Evolutionary conservation across 331 rosid genomes (phyloP), one percentile per base, ranked within the genome.

Genomic region (Stylosanthes scabra): DNA sequence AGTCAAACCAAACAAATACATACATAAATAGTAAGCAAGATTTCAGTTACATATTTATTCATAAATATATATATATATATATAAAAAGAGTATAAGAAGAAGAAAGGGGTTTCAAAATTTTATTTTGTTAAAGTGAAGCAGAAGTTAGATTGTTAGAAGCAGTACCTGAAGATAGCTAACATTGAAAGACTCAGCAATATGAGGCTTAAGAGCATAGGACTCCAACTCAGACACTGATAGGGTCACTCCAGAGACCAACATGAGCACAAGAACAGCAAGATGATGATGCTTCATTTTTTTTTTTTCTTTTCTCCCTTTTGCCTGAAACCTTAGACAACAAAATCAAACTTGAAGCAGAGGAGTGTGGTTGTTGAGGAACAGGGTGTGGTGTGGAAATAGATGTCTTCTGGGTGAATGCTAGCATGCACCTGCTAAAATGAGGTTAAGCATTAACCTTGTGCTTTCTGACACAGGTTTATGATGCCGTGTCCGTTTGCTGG

Each of bases 151-250:
- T 5, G 37, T 31, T 31, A 34, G 39, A 34, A 49, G 40, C 14
- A 49, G 63, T 50, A 84, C 97, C 96, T 81, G 90, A 62, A 87
- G 81, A 71, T 80, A 83, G 84, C 73, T 89, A 75, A 87, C 29
- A 58, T 81, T 84, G 83, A 91, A 87, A 61, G 87, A 85, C 4
- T 81, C 73, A 9, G 78, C 81, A 1, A 84, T 77, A 5, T 78
- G 83, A 37, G 89, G 93, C 6, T 34, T 69, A 5, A 76, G 73
- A 57, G 74, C n/a, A 77, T 50, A 49, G 9, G 78, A 50, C 45
- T 60, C 68, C 28, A 82, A 78, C 27, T 83, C 78, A 11, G 93
- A 66, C 4, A 86, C 69, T 37, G 96, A 72, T 34, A 86, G 70
- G 61, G 60, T 34, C 13, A 64, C 59, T 44, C 77, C 72, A 58